These are phyloP conservation scores for Solanum hybrid DNA, from an alignment of 305 asterid species.

Conservation along the genomic window DNA sequence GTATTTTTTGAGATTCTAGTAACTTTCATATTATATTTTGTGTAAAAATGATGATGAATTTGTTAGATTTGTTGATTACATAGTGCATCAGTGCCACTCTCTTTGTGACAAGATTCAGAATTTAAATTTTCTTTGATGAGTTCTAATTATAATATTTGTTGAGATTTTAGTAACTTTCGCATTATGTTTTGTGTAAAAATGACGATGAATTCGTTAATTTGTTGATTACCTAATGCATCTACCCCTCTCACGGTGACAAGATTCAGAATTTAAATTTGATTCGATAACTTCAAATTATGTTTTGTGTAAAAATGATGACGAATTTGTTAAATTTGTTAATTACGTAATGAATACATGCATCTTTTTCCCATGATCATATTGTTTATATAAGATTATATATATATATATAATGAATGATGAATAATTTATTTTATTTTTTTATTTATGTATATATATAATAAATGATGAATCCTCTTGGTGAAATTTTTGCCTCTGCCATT, in stretches of 20 bases:
- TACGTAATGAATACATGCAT: background rate
- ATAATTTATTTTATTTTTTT: too few relatives aligned
- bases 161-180: background rate
- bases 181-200: background rate
- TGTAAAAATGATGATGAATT: background rate
- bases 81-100: background rate
- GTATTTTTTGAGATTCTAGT: background rate
- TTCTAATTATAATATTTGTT: background rate
- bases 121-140: background rate
- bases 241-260: background rate
- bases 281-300: background rate
- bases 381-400: too few relatives aligned
- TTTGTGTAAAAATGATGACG: background rate
- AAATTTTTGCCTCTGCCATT: background rate
- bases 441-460: too few relatives aligned
- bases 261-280: background rate
- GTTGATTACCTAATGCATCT: background rate
- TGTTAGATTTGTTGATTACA: background rate
- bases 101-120: fast-evolving
- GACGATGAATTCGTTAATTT: background rate
- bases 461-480: background rate
- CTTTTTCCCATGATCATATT: background rate
- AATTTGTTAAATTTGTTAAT: background rate
- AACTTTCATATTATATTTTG: background rate
- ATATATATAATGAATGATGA: too few relatives aligned